phyloP scores from a whole-genome alignment of 129 eudicot species.

The Flaveria trinervia region DNA sequence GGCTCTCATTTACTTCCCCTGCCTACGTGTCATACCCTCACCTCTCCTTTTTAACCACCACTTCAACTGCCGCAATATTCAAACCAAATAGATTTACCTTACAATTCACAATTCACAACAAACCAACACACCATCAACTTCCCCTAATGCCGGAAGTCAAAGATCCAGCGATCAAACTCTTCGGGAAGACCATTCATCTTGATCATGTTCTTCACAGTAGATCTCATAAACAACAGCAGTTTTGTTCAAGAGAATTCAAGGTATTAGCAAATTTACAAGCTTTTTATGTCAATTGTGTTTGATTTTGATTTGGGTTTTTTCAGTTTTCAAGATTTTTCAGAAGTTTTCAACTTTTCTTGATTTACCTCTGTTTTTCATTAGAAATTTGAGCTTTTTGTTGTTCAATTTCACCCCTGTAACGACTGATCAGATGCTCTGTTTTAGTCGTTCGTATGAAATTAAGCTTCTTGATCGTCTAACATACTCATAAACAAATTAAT shows the following conservation, averaged over 20 bases:
- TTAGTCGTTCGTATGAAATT: neutral
- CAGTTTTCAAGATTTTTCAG: too few species aligned
- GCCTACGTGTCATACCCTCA: constrained; percentile 42
- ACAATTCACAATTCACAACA: constrained; percentile 6
- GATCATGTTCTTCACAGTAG: neutral
- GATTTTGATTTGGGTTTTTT: neutral
- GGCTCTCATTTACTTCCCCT: constrained; percentile 30
- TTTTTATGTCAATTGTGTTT: constrained; percentile 6
- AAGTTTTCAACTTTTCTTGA: neutral
- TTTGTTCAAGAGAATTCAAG: constrained; percentile 26
- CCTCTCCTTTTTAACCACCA: constrained; percentile 34
- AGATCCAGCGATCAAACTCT: constrained; percentile 55
- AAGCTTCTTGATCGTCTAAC: neutral
- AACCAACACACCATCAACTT: constrained; percentile 2
- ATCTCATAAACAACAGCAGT: constrained; percentile 2
- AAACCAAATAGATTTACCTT: constrained; percentile 21
- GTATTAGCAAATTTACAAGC: constrained; percentile 14
- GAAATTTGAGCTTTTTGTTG: too few species aligned
- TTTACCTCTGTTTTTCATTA: neutral
- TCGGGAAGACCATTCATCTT: constrained; percentile 52
- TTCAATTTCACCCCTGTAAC: neutral
- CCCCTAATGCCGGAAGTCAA: constrained; percentile 37
- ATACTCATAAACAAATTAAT: too few species aligned
- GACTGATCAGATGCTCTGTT: constrained; percentile 13
- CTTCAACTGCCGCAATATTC: constrained; percentile 24